A percentile compares a stretch with the other conserved stretches of the same genome.
Conservation (phyloP, 2,329 filamentous ascomycete genomes). For the Colletotrichum liaoningense region DNA sequence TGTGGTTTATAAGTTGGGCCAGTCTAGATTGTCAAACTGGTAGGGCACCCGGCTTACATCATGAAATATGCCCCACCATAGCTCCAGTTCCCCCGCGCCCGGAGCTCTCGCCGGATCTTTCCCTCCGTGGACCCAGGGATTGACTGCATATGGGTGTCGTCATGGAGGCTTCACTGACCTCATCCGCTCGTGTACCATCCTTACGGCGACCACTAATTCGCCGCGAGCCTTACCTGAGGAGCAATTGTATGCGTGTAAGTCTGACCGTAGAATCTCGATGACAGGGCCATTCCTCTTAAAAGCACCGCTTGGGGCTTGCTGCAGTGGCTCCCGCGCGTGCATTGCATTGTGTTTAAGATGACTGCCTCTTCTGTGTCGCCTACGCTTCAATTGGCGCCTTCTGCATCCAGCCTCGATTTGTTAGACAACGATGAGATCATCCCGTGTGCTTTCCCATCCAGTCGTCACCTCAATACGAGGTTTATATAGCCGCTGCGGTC, state of each 20-base stretch:
- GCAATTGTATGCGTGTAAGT: neutral
- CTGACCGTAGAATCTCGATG: conserved; percentile 1
- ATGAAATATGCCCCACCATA: neutral
- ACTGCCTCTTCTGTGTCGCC: neutral
- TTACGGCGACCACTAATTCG: neutral
- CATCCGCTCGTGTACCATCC: conserved; percentile 2
- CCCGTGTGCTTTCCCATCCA: neutral
- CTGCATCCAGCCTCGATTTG: neutral
- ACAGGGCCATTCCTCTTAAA: neutral
- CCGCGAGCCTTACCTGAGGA: neutral
- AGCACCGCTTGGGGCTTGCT: conserved; percentile 3
- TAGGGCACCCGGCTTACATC: neutral
- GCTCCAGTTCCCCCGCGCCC: neutral
- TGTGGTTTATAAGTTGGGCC: neutral
- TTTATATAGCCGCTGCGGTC: conserved; percentile 12
- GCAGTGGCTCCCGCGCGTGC: neutral
- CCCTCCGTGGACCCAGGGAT: neutral
- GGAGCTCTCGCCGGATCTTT: neutral
- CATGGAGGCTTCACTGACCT: conserved; percentile 34
- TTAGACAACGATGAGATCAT: conserved; percentile 30
- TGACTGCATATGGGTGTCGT: conserved; percentile 25
- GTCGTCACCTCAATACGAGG: neutral
- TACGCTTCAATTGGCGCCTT: neutral
- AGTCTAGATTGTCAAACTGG: neutral
- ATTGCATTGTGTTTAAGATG: neutral